phyloP scores from a whole-genome alignment of 306 rosid species.

The Inga oerstediana region DNA sequence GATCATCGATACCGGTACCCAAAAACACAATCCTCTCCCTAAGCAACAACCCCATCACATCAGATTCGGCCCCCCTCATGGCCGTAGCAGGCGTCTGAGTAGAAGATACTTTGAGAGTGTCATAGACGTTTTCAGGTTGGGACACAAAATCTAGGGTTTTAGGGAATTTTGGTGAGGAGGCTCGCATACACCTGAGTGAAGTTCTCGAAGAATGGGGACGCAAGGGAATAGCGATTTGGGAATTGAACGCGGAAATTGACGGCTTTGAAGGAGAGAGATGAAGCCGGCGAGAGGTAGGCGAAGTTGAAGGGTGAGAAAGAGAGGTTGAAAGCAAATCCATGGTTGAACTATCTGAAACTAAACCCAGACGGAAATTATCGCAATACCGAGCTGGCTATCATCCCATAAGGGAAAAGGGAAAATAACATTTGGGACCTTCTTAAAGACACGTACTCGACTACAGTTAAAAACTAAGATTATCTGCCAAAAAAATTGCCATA shows the following conservation, averaged over 20 bases:
- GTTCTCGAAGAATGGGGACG: conserved; percentile 29
- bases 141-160: conserved; percentile 31
- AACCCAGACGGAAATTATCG: not conserved
- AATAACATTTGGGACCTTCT: not conserved
- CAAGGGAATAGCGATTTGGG: conserved; percentile 23
- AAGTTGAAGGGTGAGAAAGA: conserved; percentile 39
- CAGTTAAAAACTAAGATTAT: not conserved
- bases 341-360: conserved; percentile 14
- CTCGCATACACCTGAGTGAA: conserved; percentile 24
- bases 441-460: no score
- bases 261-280: conserved; percentile 32
- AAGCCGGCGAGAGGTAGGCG: conserved; percentile 37
- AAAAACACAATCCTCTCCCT: conserved; percentile 93
- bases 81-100: conserved; percentile 68
- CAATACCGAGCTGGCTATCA: not conserved
- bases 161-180: conserved; percentile 30
- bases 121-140: conserved; percentile 13
- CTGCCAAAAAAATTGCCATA: not conserved
- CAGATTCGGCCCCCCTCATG: conserved; percentile 70
- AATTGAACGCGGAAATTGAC: conserved; percentile 35
- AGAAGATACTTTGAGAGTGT: conserved; percentile 42
- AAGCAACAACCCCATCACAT: conserved; percentile 82
- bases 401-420: no score
- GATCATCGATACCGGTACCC: conserved; percentile 78
- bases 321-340: conserved; percentile 76